Conservation (phyloP, 2,329 filamentous ascomycete genomes). For the Calonectria naviculata region DNA sequence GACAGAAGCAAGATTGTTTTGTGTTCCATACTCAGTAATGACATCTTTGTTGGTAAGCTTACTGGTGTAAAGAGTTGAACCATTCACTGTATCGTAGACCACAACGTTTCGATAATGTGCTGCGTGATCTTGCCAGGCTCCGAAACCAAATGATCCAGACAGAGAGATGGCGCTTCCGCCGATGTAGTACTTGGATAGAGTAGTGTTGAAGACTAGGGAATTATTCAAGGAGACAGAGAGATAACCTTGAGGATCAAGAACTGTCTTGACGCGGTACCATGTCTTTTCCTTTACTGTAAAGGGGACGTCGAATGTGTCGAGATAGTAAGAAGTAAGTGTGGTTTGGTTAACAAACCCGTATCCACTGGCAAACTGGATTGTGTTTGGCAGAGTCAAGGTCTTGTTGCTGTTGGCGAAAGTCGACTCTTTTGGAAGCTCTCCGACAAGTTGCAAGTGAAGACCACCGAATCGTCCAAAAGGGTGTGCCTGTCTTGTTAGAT, state of each 20-base stretch:
- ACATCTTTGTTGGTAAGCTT: neutral
- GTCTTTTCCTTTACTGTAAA: slow-evolving; percentile 7
- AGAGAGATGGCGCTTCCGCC: neutral
- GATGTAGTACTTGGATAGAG: neutral
- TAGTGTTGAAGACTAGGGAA: neutral
- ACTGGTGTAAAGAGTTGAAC: neutral
- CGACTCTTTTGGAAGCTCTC: neutral
- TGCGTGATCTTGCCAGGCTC: slow-evolving; percentile 6
- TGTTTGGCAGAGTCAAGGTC: neutral
- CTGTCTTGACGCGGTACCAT: slow-evolving; percentile 6
- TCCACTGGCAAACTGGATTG: neutral
- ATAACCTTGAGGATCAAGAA: neutral
- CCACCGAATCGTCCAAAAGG: slow-evolving; percentile 7
- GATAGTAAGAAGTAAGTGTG: neutral
- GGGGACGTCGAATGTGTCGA: slow-evolving; percentile 5
- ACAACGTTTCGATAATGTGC: slow-evolving; percentile 5
- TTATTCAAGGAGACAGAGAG: neutral
- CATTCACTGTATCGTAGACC: neutral
- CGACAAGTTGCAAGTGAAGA: slow-evolving; percentile 3
- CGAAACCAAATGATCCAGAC: slow-evolving; percentile 5
- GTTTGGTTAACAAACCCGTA: slow-evolving; percentile 13
- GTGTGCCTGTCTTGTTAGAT: neutral
- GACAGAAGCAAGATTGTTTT: neutral
- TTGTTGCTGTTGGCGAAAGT: slow-evolving; percentile 10
- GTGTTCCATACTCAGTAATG: neutral